These are phyloP conservation scores for Chlamydomonas eustigma DNA, from an alignment of 139 green algal species.

Conservation along the genomic window DNA sequence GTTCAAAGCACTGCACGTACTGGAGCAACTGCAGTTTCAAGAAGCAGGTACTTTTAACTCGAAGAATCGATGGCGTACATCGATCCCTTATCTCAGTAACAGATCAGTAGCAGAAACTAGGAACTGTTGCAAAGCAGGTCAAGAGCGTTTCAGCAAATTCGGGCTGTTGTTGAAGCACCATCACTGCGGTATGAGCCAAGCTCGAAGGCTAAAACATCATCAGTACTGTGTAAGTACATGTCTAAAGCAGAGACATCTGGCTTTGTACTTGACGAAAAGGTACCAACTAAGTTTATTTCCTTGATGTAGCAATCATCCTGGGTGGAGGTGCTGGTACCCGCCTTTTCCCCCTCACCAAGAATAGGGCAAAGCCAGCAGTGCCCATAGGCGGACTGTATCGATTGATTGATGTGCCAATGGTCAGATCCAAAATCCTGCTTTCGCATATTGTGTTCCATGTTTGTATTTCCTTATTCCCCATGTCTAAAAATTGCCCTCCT, in stretches of 20 bases:
- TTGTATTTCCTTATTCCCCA: not conserved
- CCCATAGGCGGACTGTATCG: constrained; percentile 97
- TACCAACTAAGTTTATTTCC: not conserved
- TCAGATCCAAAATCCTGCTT: not conserved
- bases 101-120: too few species aligned
- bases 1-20: too few species aligned
- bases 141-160: constrained; percentile 19
- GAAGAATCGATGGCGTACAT: too few species aligned
- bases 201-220: constrained; percentile 28
- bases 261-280: not conserved
- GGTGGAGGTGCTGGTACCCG: constrained; percentile 85
- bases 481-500: not conserved
- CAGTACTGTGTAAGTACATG: constrained; percentile 42
- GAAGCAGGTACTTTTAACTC: too few species aligned
- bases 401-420: constrained; percentile 98
- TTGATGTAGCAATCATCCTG: constrained; percentile 79
- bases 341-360: constrained; percentile 92
- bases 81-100: too few species aligned
- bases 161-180: constrained; percentile 44
- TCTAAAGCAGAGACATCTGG: not conserved
- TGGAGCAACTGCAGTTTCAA: too few species aligned
- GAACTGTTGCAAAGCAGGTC: too few species aligned
- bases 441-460: not conserved
- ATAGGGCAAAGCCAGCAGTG: constrained; percentile 90
- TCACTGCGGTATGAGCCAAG: constrained; percentile 43